Evolutionary conservation across 1,284 basidiomycete genomes (phyloP).

Genomic region (Neolentinus lepideus): DNA sequence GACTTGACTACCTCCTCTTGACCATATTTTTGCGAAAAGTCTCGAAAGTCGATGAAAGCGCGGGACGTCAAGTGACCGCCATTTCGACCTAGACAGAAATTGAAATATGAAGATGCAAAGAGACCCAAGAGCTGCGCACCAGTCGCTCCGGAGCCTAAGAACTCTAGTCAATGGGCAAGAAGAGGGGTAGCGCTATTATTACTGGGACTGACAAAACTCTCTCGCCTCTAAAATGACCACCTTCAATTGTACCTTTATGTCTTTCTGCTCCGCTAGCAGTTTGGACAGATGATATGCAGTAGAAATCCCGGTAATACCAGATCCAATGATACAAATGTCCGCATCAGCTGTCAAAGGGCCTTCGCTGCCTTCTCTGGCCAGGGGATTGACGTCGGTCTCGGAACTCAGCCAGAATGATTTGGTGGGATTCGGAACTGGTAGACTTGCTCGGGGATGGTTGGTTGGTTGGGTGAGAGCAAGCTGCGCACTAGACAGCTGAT

Average conservation of each 20-base stretch:
- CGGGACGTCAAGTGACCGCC: constrained; percentile 68
- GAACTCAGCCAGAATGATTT: constrained; percentile 59
- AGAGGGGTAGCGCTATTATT: neutral
- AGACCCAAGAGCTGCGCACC: neutral
- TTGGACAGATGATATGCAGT: constrained; percentile 62
- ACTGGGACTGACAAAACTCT: constrained; percentile 58
- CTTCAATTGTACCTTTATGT: constrained; percentile 22
- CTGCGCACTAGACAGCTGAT: too few relatives aligned
- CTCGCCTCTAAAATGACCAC: constrained; percentile 66
- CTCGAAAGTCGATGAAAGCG: constrained; percentile 38
- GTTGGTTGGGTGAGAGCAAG: too few relatives aligned
- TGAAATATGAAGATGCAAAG: neutral
- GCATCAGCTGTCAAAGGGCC: constrained; percentile 48
- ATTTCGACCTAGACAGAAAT: constrained; percentile 49
- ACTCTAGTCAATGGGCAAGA: constrained; percentile 2
- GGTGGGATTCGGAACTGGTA: neutral
- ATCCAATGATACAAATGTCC: constrained; percentile 72
- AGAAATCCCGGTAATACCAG: constrained; percentile 71
- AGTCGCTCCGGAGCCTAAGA: constrained; percentile 71
- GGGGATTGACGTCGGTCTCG: constrained; percentile 47
- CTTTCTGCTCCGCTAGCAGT: constrained; percentile 20
- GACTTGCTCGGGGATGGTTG: neutral
- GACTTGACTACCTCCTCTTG: constrained; percentile 46
- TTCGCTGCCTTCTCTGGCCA: constrained; percentile 55
- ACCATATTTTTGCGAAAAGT: constrained; percentile 33